Conservation (phyloP, 257 asterid species). For the Fraxinus pennsylvanica region DNA sequence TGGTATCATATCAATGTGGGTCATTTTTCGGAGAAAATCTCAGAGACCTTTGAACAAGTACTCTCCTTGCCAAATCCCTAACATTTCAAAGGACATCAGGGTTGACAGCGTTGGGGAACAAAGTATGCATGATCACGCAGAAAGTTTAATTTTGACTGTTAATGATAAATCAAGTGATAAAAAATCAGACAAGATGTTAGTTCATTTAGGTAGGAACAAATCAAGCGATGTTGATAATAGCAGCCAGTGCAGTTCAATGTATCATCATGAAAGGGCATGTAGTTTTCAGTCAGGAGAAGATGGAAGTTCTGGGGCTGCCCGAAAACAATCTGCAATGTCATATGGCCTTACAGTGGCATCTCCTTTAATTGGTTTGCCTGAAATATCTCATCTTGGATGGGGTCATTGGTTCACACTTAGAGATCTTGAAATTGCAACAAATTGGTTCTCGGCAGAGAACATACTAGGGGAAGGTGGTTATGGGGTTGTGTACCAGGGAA, state of each 20-base stretch:
- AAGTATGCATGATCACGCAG: slow-evolving; percentile 42
- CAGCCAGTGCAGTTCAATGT: slow-evolving; percentile 78
- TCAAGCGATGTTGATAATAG: slow-evolving; percentile 78
- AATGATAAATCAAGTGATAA: slow-evolving; percentile 65
- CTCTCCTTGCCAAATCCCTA: slow-evolving; percentile 67
- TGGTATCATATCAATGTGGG: slow-evolving; percentile 73
- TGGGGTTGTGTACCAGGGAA: slow-evolving; percentile 85
- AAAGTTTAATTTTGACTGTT: slow-evolving; percentile 49
- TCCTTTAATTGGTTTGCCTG: slow-evolving; percentile 91
- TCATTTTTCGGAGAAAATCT: slow-evolving; percentile 62
- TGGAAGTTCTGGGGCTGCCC: slow-evolving; percentile 67
- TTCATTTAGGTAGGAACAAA: slow-evolving; percentile 71
- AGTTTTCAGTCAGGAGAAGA: slow-evolving; percentile 98
- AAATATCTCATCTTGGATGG: slow-evolving; percentile 96
- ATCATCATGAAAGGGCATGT: slow-evolving; percentile 60
- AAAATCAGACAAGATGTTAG: slow-evolving; percentile 64
- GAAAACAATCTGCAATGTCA: slow-evolving; percentile 56
- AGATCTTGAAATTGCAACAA: slow-evolving; percentile 87
- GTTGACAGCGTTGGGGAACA: slow-evolving; percentile 68
- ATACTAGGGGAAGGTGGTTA: slow-evolving; percentile 96
- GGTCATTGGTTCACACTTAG: slow-evolving; percentile 99
- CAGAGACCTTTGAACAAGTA: slow-evolving; percentile 52
- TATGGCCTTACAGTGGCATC: slow-evolving; percentile 72
- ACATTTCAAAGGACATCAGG: slow-evolving; percentile 73
- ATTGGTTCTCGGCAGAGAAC: slow-evolving; percentile 67